Evolutionary conservation across 345 rosid species (phyloP), one percentile per base, ranked within the genome.

Genomic region (Bruguiera gymnorhiza): DNA sequence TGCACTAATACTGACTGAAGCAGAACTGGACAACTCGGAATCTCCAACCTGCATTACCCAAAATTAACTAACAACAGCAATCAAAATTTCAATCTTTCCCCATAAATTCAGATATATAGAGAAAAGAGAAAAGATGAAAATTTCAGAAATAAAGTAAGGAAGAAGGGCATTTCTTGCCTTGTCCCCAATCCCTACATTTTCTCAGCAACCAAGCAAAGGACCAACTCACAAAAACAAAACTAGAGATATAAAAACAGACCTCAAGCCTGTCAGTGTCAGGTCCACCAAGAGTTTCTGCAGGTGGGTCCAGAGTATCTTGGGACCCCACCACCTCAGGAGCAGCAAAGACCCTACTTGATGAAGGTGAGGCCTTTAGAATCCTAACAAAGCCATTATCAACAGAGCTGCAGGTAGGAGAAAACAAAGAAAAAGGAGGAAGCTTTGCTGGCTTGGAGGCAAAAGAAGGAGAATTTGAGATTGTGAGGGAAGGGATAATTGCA

Each of bases 261-360:
- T 83, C 83, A 34, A 75, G 63, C 57, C 70, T 60, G 32, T 77
- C 81, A 72, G 84, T 73, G 50, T 72, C 80, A 53, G 87, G 62
- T 24, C 62, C 90, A 23, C 84, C 88, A 54, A 83, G 65, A 60
- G 73, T 56, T 61, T 80, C 71, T 24, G 37, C 34, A 72, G 72
- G 68, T 24, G 62, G 27, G 52, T 52, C 62, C n/a, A 57, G 51
- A 21, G 15, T 50, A 8, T 56, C 89, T 59, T 76, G 79, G 56
- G 80, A 64, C 23, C 80, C 84, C 78, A 89, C 60, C 66, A 83
- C 80, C 65, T 92, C 97, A 5, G 91, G 85, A 66, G 89, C 85
- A 0, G 93, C 89, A 69, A 79, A 84, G 68, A 84, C 75, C 83
- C 75, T 87, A 26, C 75, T 61, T 60, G 84, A 50, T 15, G 86